phyloP scores from a whole-genome alignment of 83 land plant genomes.

The Thuja plicata region DNA sequence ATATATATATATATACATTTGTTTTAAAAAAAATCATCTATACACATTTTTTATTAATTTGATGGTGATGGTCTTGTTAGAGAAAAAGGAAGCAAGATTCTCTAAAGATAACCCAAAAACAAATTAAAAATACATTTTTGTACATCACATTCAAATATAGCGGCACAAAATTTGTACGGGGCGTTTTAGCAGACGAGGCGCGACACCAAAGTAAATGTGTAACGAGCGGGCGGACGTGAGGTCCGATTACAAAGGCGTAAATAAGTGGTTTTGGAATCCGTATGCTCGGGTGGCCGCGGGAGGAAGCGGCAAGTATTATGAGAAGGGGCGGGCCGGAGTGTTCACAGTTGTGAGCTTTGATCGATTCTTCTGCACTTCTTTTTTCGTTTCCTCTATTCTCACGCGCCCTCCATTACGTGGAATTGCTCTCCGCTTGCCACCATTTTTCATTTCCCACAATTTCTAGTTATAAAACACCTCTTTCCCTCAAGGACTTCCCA shows the following conservation, averaged over 20 bases:
- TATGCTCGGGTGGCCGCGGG: not conserved
- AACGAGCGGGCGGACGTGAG: not conserved
- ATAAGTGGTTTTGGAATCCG: constrained; percentile 10
- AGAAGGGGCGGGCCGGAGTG: constrained; percentile 11
- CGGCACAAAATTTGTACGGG: too few relatives aligned
- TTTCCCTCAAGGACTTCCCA: not conserved
- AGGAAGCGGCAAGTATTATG: not conserved
- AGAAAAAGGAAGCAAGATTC: too few relatives aligned
- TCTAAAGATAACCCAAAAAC: too few relatives aligned
- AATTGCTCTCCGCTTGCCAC: not conserved
- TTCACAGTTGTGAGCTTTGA: not conserved
- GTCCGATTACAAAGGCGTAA: constrained; percentile 7
- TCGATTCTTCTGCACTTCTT: not conserved
- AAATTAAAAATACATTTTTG: too few relatives aligned
- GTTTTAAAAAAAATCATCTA: too few relatives aligned
- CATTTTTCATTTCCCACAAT: not conserved
- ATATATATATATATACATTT: too few relatives aligned
- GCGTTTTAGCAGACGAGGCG: too few relatives aligned
- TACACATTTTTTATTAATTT: too few relatives aligned
- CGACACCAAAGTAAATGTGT: not conserved
- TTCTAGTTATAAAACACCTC: not conserved
- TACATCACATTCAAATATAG: too few relatives aligned
- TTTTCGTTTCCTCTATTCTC: not conserved
- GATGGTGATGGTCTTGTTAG: too few relatives aligned
- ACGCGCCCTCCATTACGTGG: not conserved